Evolutionary conservation across 176 grass and related monocot species (phyloP).

Genomic region (Cymbopogon citratus): DNA sequence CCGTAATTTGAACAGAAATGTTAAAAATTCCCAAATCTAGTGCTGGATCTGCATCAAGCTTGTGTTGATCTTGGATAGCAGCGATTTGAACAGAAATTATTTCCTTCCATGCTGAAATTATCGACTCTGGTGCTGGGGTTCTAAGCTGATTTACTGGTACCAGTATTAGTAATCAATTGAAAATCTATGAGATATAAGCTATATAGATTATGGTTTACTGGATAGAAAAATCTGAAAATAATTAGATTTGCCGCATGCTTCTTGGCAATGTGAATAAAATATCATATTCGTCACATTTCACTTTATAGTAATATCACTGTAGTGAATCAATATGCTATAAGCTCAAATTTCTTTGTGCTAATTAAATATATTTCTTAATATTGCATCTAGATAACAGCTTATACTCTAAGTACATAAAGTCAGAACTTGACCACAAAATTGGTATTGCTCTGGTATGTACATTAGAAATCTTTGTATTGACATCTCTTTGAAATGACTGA

Average conservation of each 20-base stretch:
- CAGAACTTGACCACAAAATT: not conserved
- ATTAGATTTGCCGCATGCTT: not conserved
- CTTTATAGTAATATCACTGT: not conserved
- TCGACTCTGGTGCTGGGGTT: not conserved
- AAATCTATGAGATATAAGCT: not conserved
- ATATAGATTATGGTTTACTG: not conserved
- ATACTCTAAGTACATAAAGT: not conserved
- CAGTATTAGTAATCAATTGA: not conserved
- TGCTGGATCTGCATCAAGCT: not conserved
- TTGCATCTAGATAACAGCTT: not conserved
- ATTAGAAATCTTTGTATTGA: constrained; percentile 9
- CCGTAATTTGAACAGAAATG: constrained; percentile 8
- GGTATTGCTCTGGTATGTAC: not conserved
- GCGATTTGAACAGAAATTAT: constrained; percentile 2
- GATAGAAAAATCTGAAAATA: not conserved
- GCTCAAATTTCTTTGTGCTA: not conserved
- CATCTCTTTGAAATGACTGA: constrained; percentile 1
- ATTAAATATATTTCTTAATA: not conserved
- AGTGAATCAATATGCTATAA: not conserved
- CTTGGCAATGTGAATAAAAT: not conserved
- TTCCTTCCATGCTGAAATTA: not conserved
- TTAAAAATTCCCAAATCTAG: not conserved
- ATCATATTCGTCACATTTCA: not conserved
- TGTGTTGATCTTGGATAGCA: constrained; percentile 3
- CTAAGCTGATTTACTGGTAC: not conserved